Evolutionary conservation across 1,284 basidiomycete genomes (phyloP).

Genomic region (Peniophora sp.): DNA sequence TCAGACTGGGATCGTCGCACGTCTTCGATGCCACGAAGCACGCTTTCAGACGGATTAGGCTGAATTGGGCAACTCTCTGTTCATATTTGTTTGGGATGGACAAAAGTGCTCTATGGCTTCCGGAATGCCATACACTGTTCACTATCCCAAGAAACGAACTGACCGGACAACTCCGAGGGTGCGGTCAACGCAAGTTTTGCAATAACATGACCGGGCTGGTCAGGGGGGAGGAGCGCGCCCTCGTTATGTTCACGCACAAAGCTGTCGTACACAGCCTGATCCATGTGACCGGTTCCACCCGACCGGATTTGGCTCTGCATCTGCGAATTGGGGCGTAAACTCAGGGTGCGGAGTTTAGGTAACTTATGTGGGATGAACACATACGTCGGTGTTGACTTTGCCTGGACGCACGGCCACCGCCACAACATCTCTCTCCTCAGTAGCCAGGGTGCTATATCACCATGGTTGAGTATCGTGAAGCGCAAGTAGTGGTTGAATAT

Average conservation of each 20-base stretch:
- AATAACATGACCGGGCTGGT: conserved; percentile 69
- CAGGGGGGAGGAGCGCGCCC: conserved; percentile 62
- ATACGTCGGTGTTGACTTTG: conserved; percentile 72
- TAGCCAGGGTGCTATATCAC: conserved; percentile 60
- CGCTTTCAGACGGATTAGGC: too few relatives aligned
- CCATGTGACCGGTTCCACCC: conserved; percentile 41
- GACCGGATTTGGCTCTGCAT: conserved; percentile 60
- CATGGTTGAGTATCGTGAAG: neutral
- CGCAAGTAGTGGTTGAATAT: too few relatives aligned
- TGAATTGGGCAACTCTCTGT: too few relatives aligned
- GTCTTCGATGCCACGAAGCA: too few relatives aligned
- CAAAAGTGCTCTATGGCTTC: neutral
- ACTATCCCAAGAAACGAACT: conserved; percentile 69
- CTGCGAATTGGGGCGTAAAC: conserved; percentile 26
- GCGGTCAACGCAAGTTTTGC: conserved; percentile 58
- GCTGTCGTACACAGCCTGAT: conserved; percentile 37
- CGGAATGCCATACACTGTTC: conserved; percentile 51
- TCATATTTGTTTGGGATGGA: too few relatives aligned
- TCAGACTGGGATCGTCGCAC: too few relatives aligned
- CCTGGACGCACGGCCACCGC: conserved; percentile 79
- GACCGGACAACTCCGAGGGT: conserved; percentile 53
- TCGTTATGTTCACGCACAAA: conserved; percentile 58
- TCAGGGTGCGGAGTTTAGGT: conserved; percentile 19
- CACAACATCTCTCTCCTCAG: conserved; percentile 71
- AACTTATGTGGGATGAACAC: too few relatives aligned